A percentile compares a stretch with the other conserved stretches of the same genome.
phyloP scores from a whole-genome alignment of 1,284 basidiomycete species.

The Fomitopsis betulina region DNA sequence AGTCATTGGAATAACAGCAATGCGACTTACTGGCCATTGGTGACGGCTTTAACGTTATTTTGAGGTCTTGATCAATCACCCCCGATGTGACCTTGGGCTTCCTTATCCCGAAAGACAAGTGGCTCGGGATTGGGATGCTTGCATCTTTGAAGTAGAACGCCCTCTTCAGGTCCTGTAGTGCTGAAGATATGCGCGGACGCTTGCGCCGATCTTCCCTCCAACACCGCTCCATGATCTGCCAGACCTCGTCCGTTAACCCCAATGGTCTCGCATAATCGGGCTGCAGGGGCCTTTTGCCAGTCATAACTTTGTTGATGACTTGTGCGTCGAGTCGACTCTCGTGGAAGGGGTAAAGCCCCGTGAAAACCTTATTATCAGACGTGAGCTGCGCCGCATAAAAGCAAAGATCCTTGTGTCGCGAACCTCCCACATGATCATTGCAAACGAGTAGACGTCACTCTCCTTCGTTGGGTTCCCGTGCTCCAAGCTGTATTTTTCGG shows the following conservation, averaged over 20 bases:
- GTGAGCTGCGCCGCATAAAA: neutral
- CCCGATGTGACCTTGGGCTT: neutral
- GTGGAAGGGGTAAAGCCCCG: neutral
- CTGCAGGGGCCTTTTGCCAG: neutral
- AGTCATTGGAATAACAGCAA: neutral
- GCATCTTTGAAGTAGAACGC: neutral
- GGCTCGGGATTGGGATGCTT: neutral
- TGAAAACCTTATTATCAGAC: neutral
- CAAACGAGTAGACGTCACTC: conserved; percentile 2
- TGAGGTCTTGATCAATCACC: neutral
- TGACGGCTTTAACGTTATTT: neutral
- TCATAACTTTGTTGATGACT: neutral
- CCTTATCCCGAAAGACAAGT: neutral
- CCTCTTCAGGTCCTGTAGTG: neutral
- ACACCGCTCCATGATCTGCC: neutral
- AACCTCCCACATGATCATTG: conserved; percentile 8
- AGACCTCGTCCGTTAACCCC: neutral
- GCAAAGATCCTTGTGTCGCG: neutral
- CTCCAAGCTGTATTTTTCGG: neutral
- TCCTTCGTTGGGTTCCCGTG: neutral
- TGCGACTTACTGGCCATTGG: neutral
- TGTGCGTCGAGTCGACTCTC: neutral
- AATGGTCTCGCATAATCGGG: neutral
- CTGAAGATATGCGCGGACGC: neutral
- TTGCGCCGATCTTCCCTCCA: neutral